phyloP scores from a whole-genome alignment of 371 early-diverging fungal species.

The Circinella umbellata region DNA sequence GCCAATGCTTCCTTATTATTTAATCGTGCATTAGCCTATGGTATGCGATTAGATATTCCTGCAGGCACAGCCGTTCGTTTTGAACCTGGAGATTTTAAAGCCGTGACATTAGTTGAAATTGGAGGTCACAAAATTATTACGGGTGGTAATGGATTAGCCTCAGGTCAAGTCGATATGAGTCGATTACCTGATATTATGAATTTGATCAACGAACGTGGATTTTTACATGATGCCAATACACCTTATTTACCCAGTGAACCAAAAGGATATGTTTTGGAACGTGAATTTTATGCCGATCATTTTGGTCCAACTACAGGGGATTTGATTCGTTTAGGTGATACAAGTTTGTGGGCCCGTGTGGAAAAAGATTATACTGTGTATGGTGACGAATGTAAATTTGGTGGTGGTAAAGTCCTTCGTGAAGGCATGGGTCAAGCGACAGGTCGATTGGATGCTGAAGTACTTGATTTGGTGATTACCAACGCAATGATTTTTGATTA shows the following conservation, averaged over 20 bases:
- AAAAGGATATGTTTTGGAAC: slow-evolving; percentile 64
- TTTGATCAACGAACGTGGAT: slow-evolving; percentile 51
- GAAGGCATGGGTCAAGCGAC: slow-evolving; percentile 94
- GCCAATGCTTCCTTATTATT: slow-evolving; percentile 79
- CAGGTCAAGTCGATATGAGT: slow-evolving; percentile 68
- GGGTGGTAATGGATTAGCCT: slow-evolving; percentile 85
- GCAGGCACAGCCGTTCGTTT: slow-evolving; percentile 80
- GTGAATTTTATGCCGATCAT: slow-evolving; percentile 82
- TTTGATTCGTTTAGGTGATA: slow-evolving; percentile 84
- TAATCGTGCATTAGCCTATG: slow-evolving; percentile 84
- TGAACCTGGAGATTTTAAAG: slow-evolving; percentile 85
- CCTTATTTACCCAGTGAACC: slow-evolving; percentile 37
- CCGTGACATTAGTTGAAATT: slow-evolving; percentile 81
- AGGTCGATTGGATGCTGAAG: slow-evolving; percentile 61
- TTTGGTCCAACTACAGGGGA: slow-evolving; percentile 95
- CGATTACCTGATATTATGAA: slow-evolving; percentile 51
- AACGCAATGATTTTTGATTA: slow-evolving; percentile 92
- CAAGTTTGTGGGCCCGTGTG: slow-evolving; percentile 82
- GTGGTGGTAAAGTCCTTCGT: slow-evolving; percentile 85
- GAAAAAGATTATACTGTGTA: slow-evolving; percentile 88
- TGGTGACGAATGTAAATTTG: slow-evolving; percentile 93
- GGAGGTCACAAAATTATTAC: slow-evolving; percentile 80
- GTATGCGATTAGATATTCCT: slow-evolving; percentile 88
- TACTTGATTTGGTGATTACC: slow-evolving; percentile 91
- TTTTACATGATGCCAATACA: slow-evolving; percentile 61